Conservation (phyloP, 2,329 filamentous ascomycete genomes). For the Davidsoniella neocaledoniae region DNA sequence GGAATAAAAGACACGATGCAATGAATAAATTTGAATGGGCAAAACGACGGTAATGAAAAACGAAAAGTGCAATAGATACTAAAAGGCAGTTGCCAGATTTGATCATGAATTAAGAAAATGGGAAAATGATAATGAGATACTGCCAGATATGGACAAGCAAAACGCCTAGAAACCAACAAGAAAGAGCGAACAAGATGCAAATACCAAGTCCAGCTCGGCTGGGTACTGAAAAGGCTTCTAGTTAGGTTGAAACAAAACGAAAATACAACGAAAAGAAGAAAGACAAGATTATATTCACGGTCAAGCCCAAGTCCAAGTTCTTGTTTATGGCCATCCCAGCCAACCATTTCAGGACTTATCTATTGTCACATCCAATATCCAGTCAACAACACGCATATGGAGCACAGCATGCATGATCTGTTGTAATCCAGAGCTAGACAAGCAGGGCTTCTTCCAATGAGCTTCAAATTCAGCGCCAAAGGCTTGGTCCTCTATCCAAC, state of each 20-base stretch:
- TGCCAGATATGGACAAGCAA: not conserved
- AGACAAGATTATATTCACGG: not conserved
- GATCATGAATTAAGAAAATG: not conserved
- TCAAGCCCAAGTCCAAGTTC: no score
- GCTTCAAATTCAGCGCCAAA: not conserved
- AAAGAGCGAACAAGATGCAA: slow-evolving; percentile 1
- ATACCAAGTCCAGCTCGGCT: slow-evolving; percentile 2
- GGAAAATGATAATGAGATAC: not conserved
- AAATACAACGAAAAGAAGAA: not conserved
- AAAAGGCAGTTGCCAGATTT: not conserved
- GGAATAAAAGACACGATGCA: not conserved
- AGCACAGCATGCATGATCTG: no score
- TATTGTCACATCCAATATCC: no score
- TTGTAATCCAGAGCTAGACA: no score
- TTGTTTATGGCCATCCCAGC: no score
- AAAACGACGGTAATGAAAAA: not conserved
- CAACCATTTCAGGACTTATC: no score
- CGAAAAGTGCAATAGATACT: not conserved
- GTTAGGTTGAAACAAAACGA: not conserved
- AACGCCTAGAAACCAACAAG: not conserved
- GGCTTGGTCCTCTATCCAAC: not conserved
- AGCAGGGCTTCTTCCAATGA: no score
- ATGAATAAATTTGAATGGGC: not conserved
- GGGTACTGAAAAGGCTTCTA: not conserved
- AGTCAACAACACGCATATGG: no score